Base-by-base conservation (phyloP, 768 basidiomycete genomes). In the Hygrophoropsis aurantiaca region DNA sequence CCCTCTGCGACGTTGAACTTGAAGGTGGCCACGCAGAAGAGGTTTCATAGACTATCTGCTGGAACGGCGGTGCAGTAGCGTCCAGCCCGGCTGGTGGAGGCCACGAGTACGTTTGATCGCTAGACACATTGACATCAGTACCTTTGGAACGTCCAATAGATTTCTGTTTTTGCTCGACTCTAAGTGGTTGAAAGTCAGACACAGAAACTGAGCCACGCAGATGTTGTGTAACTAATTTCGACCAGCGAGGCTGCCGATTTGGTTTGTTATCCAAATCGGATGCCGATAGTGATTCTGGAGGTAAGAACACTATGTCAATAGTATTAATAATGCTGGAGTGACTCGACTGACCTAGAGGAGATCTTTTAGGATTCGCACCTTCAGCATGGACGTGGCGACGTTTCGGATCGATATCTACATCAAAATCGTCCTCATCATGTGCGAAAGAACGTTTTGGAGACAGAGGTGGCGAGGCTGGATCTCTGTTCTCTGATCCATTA, bases 201-300 rank as follows among this genome's bases (percentile, higher is more conserved):
- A 44, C 46, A 10, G 49, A 42, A 27, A 34, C 15, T 8, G 51
- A 49, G 15, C 36, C 10, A 8, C 47, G 25, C n/a, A 54, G 46
- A 26, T 44, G 46, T 19, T 58, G 44, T 40, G 36, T 43, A 21
- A 34, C 37, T 16, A 46, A 40, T 44, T 34, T 46, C 32, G 47
- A 16, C 40, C 38, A 52, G 2, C 39, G 52, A 23, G 37, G 40
- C 15, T 3, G 19, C 23, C 25, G 49, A 40, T 11, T 16, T 19
- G 42, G 47, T 43, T 39, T 55, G 20, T 65, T 67, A 42, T 49
- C 50, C 24, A 52, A 16, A 41, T 46, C 47, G n/a, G 55, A 61
- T 9, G 34, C 15, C 19, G 65, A 62, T 36, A 67, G 37, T 21
- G 58, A 54, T 61, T 65, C 65, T 67, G 35, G 16, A 38, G 23